Evolutionary conservation across 352 stramenopile species (phyloP), one percentile per base, ranked within the genome.

Genomic region (Plasmopara muralis): DNA sequence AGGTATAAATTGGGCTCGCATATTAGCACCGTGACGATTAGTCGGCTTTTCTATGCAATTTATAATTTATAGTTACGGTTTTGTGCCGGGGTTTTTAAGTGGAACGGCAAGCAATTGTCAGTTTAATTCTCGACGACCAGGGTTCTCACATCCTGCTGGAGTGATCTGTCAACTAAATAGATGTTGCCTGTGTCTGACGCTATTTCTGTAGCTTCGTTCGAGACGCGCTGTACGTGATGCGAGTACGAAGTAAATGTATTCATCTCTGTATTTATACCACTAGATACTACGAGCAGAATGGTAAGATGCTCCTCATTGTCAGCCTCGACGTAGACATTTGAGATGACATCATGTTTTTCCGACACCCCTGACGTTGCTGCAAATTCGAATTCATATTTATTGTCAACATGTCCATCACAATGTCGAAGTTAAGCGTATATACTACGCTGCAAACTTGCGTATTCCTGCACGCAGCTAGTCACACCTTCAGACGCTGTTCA

Each of bases 91-190:
- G 48, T 43, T 60, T 68, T 65, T 1, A 47, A 52, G 45, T 67
- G 35, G 39, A 43, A 65, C 7, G 45, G 25, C 5, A 42, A 52
- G 29, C 43, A 42, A 4, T 39, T 62, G 43, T 57, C 57, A 9
- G 50, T 48, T 13, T 47, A 50, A 0, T 59, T 70, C 51, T 70
- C 64, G 15, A 70, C 55, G 49, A 82, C 71, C 25, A 82, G 62
- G 49, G 53, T 68, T 53, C 18, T 70, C 46, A 15, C 37, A 57
- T 14, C 47, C 34, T 9, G 53, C 67, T 9, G 67, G 67, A 53
- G 61, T 5, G 62, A 74, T 31, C 44, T 64, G 35, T 69, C 45
- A 42, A 63, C 48, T 14, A 56, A 68, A 25, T 67, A 47, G 35
- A 64, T 53, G 38, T 54, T 58, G 14, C 48, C 53, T 8, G 62